These are phyloP conservation scores for Pyricularia sp. DNA, from an alignment of 2,329 filamentous ascomycete species.

Conservation along the genomic window DNA sequence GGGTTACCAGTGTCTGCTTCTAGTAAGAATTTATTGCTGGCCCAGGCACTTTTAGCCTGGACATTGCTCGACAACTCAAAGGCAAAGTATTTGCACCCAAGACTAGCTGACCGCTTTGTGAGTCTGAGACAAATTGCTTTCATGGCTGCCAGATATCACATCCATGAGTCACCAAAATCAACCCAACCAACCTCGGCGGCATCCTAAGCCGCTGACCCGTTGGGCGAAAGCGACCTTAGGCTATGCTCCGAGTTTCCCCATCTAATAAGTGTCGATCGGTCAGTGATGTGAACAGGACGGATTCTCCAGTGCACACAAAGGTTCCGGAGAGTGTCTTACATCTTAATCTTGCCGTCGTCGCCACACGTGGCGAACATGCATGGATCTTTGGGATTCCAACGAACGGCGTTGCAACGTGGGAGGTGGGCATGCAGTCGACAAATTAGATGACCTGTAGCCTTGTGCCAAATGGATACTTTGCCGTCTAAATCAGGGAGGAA, in stretches of 20 bases:
- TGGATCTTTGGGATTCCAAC: conserved; percentile 80
- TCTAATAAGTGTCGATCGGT: not conserved
- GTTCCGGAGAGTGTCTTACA: conserved; percentile 49
- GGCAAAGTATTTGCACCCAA: not conserved
- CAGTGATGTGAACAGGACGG: not conserved
- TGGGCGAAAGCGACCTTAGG: not conserved
- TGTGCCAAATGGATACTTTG: conserved; percentile 83
- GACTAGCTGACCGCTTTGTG: not conserved
- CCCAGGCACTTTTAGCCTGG: not conserved
- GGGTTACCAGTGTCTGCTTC: not conserved
- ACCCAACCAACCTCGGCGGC: not conserved
- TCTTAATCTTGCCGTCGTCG: conserved; percentile 75
- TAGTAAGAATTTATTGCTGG: not conserved
- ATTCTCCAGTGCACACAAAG: not conserved
- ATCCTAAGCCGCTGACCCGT: not conserved
- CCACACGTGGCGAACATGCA: conserved; percentile 85
- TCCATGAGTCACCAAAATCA: not conserved
- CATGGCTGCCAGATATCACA: not conserved
- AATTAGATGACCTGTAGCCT: conserved; percentile 66
- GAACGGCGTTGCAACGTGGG: conserved; percentile 73
- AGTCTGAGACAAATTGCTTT: not conserved
- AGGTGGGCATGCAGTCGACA: conserved; percentile 68
- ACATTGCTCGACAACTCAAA: not conserved
- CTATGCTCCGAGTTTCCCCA: conserved; percentile 3
- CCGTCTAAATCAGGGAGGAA: conserved; percentile 33